A percentile compares a stretch with the other conserved stretches of the same genome.
Evolutionary conservation across 208 protist genomes (phyloP).

Genomic region (Trypanosoma melophagium): DNA sequence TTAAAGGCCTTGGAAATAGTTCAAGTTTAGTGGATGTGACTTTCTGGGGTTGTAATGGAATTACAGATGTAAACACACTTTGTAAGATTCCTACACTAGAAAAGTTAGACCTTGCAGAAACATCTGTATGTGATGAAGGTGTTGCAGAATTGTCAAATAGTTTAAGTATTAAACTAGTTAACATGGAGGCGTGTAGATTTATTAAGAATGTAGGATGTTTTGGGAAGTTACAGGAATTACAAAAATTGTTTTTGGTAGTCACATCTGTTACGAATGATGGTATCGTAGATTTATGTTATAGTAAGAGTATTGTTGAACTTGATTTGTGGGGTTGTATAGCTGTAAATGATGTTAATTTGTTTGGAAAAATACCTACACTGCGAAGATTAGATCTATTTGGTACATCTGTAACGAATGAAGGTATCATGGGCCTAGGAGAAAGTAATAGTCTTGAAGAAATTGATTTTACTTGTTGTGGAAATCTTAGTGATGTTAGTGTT

Average conservation of each 20-base stretch:
- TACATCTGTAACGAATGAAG: slow-evolving; percentile 52
- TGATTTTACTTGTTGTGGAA: slow-evolving; percentile 19
- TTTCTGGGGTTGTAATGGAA: slow-evolving; percentile 39
- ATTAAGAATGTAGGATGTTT: slow-evolving; percentile 13
- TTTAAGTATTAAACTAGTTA: slow-evolving; percentile 4
- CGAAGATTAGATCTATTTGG: slow-evolving; percentile 42
- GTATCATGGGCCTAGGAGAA: slow-evolving; percentile 36
- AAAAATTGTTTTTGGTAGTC: slow-evolving; percentile 39
- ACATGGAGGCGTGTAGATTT: slow-evolving; percentile 4
- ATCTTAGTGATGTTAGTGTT: slow-evolving; percentile 15
- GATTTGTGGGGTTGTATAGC: slow-evolving; percentile 40
- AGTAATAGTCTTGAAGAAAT: slow-evolving; percentile 25
- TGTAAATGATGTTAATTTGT: slow-evolving; percentile 47
- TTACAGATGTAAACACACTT: slow-evolving; percentile 51
- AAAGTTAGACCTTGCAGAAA: slow-evolving; percentile 12
- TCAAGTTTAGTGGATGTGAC: slow-evolving; percentile 39
- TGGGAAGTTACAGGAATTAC: slow-evolving; percentile 1
- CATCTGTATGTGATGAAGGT: slow-evolving; percentile 7
- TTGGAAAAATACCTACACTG: slow-evolving; percentile 43
- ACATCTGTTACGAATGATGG: slow-evolving; percentile 49
- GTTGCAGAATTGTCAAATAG: slow-evolving; percentile 2
- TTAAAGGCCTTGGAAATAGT: slow-evolving; percentile 14
- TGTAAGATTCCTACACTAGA: slow-evolving; percentile 15
- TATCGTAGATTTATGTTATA: slow-evolving; percentile 34
- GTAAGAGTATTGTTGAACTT: slow-evolving; percentile 43